phyloP scores from a whole-genome alignment of 148 eudicot species.

The Talinum fruticosum region DNA sequence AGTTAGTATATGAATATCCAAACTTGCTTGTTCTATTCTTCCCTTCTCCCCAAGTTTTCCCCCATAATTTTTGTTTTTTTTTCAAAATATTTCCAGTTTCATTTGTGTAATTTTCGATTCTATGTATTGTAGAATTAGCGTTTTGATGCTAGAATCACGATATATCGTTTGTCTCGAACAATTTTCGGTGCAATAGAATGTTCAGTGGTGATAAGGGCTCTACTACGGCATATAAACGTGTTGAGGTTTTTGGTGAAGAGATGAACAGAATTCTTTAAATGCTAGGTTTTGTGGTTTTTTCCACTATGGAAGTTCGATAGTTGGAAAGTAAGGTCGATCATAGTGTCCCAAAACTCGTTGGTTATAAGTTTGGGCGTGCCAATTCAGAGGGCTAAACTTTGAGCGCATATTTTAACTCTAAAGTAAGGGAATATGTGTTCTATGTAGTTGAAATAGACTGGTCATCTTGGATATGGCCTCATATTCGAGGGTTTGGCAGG shows the following conservation, averaged over 20 bases:
- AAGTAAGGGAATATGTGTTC: too few species aligned
- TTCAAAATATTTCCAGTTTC: background rate
- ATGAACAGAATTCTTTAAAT: background rate
- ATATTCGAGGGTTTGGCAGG: too few species aligned
- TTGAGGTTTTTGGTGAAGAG: background rate
- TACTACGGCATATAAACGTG: background rate
- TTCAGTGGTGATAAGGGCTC: background rate
- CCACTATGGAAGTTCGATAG: background rate
- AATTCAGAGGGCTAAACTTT: too few species aligned
- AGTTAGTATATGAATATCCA: slow-evolving; percentile 24
- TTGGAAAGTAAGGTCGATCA: too few species aligned
- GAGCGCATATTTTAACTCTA: too few species aligned
- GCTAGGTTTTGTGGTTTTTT: background rate
- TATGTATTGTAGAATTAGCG: background rate
- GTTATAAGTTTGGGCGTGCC: background rate
- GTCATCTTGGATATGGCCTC: too few species aligned
- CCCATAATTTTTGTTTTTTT: background rate
- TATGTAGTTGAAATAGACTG: too few species aligned
- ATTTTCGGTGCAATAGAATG: background rate
- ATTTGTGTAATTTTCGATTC: background rate
- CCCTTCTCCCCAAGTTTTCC: too few species aligned
- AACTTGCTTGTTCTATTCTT: background rate
- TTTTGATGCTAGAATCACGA: background rate
- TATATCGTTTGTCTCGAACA: background rate
- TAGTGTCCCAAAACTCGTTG: background rate